Percentiles rank a stretch among this genome's conserved stretches.
Evolutionary conservation across 768 basidiomycete species (phyloP).

Genomic region (Scleroderma bovista): DNA sequence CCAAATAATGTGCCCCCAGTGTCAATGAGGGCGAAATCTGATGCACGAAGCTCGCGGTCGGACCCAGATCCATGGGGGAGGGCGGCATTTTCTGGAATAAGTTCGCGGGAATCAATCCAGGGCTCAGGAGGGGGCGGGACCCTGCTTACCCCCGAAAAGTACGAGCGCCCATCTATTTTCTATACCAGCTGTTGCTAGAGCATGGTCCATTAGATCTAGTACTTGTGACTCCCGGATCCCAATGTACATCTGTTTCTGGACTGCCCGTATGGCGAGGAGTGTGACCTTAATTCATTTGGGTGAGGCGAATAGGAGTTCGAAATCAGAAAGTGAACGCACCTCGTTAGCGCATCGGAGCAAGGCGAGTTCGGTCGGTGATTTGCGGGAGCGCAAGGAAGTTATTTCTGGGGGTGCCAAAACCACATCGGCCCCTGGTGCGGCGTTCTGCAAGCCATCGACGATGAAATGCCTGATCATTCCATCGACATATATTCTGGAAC

Average conservation of each 20-base stretch:
- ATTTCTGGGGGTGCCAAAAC: slow-evolving; percentile 50
- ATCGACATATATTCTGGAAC: slow-evolving; percentile 52
- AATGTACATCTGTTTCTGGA: slow-evolving; percentile 52
- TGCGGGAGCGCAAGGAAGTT: slow-evolving; percentile 63
- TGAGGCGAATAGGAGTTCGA: background rate
- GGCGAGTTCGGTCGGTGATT: slow-evolving; percentile 63
- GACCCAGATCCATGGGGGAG: slow-evolving; percentile 80
- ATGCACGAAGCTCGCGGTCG: slow-evolving; percentile 48
- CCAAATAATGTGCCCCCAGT: slow-evolving; percentile 66
- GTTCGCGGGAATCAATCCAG: background rate
- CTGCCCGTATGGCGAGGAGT: slow-evolving; percentile 63
- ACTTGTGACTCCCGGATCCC: slow-evolving; percentile 78
- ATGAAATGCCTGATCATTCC: slow-evolving; percentile 58
- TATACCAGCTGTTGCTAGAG: slow-evolving; percentile 57
- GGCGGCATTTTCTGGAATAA: slow-evolving; percentile 68
- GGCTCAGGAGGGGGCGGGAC: background rate
- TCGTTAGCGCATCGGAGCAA: slow-evolving; percentile 77
- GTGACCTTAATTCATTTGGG: slow-evolving; percentile 49
- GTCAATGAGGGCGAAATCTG: slow-evolving; percentile 74
- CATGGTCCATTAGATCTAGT: slow-evolving; percentile 46
- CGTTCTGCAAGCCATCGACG: slow-evolving; percentile 53
- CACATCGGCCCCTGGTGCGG: slow-evolving; percentile 35
- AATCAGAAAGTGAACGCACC: too few relatives aligned
- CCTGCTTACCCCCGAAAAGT: slow-evolving; percentile 67
- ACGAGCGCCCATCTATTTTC: slow-evolving; percentile 54